Evolutionary conservation across 2,329 filamentous ascomycete genomes (phyloP), one percentile per base, ranked within the genome.

Genomic region (Graphium sp.): DNA sequence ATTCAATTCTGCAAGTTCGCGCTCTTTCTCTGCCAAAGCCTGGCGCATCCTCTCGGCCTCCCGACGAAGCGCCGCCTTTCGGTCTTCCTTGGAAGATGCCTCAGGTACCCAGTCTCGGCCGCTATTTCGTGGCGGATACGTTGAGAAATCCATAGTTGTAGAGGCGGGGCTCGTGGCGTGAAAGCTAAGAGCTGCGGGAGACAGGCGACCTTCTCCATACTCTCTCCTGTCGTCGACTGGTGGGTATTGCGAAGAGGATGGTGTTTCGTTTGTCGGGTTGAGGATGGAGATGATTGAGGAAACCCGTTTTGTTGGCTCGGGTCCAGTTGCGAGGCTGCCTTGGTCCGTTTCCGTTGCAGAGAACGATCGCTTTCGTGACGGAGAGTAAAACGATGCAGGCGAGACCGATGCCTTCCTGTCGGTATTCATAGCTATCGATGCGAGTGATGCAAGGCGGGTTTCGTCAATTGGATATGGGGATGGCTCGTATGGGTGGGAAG

Each of bases 21-120:
- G 61, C 49, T 85, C 79, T 43, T 84, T 85, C 9, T 69, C 74
- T 7, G 71, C 62, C 18, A 85, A 56, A 48, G 77, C 58, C 46
- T 75, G 69, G 21, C 78, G 65, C 72, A 89, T 89, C 29, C 62
- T 60, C 42, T 85, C 78, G 1, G 79, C 73, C 47, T 91, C 81
- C 15, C 71, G 61, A 44, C 75, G 66, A 27, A 91, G 53, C 26
- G 72, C 65, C 7, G 66, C 67, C 27, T 76, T 62, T 31, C 72
- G 63, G 37, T 79, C 74, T 4, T 64, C 60, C 39, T 66, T 74
- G 6, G 56, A 22, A 9, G 18, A 13, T n/a, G n/a, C n/a, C n/a
- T n/a, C n/a, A n/a, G n/a, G n/a, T n/a, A n/a, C n/a, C n/a, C n/a
- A n/a, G 5, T 35, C 34, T 10, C 28, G 25, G 9, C 35, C 34